Evolutionary conservation across 495 filamentous ascomycete genomes (phyloP).

Genomic region (Penicillium manginii): DNA sequence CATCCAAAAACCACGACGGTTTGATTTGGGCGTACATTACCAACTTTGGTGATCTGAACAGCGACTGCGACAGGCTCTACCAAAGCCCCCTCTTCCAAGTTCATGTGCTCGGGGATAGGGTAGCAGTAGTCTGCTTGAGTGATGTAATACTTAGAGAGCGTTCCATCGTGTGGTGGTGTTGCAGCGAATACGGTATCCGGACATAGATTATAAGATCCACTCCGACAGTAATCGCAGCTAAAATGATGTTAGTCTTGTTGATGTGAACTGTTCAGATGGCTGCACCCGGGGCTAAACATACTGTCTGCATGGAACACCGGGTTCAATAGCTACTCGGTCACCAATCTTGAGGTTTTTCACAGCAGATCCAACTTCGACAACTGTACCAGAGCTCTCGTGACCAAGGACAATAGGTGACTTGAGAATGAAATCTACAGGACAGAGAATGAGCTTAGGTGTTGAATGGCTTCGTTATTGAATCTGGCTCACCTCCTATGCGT

Average conservation of each 20-base stretch:
- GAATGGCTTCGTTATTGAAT: no score
- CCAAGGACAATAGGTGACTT: slow-evolving; percentile 69
- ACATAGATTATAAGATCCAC: slow-evolving; percentile 49
- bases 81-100: slow-evolving; percentile 79
- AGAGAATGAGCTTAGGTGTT: no score
- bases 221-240: slow-evolving; percentile 46
- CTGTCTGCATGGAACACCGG: slow-evolving; percentile 72
- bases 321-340: slow-evolving; percentile 78
- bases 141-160: slow-evolving; percentile 76
- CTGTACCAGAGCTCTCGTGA: slow-evolving; percentile 68
- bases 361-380: slow-evolving; percentile 60
- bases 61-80: slow-evolving; percentile 84
- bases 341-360: slow-evolving; percentile 61
- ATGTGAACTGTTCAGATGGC: no score
- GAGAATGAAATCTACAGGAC: slow-evolving; percentile 60
- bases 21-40: slow-evolving; percentile 69
- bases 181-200: slow-evolving; percentile 80
- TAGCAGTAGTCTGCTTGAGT: slow-evolving; percentile 82
- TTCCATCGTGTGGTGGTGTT: slow-evolving; percentile 80
- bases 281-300: slow-evolving; percentile 18
- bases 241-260: neutral
- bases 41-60: slow-evolving; percentile 76
- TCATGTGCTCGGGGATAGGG: slow-evolving; percentile 70
- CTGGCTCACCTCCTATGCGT: slow-evolving; percentile 57
- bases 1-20: slow-evolving; percentile 83